phyloP scores from a whole-genome alignment of 2,329 filamentous ascomycete species.

The Aspergillus oerlinghausenensis region DNA sequence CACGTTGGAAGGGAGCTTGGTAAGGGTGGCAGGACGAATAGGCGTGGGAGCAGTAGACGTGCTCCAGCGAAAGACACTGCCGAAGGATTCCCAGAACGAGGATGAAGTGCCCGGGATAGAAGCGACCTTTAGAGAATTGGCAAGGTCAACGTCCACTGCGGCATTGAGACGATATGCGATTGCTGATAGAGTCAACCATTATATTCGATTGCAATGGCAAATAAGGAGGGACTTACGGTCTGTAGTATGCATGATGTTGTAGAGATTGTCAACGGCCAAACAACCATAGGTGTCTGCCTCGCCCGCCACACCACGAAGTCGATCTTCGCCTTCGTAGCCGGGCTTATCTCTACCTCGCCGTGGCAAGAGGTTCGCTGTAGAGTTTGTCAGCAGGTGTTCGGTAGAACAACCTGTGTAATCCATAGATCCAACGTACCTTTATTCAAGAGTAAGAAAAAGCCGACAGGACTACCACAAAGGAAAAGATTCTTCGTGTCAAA shows the following conservation, averaged over 20 bases:
- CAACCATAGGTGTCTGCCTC: constrained; percentile 79
- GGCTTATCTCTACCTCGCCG: constrained; percentile 72
- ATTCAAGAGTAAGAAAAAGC: constrained; percentile 88
- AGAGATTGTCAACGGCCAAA: constrained; percentile 89
- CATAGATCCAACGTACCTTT: constrained; percentile 35
- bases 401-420: constrained; percentile 15
- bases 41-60: constrained; percentile 53
- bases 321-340: constrained; percentile 62
- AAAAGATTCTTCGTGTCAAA: constrained; percentile 91
- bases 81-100: constrained; percentile 61
- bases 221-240: constrained; percentile 43
- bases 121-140: constrained; percentile 69
- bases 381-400: constrained; percentile 26
- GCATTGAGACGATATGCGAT: constrained; percentile 92
- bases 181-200: constrained; percentile 52
- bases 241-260: constrained; percentile 79
- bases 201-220: constrained; percentile 8
- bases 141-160: constrained; percentile 76
- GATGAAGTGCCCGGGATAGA: constrained; percentile 70
- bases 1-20: constrained; percentile 64
- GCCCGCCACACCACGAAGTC: constrained; percentile 63
- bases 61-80: constrained; percentile 58
- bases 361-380: constrained; percentile 61
- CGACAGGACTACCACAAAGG: constrained; percentile 81
- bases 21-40: constrained; percentile 52